phyloP scores from a whole-genome alignment of 2,329 filamentous ascomycete species.

The Pseudogymnoascus sp. region DNA sequence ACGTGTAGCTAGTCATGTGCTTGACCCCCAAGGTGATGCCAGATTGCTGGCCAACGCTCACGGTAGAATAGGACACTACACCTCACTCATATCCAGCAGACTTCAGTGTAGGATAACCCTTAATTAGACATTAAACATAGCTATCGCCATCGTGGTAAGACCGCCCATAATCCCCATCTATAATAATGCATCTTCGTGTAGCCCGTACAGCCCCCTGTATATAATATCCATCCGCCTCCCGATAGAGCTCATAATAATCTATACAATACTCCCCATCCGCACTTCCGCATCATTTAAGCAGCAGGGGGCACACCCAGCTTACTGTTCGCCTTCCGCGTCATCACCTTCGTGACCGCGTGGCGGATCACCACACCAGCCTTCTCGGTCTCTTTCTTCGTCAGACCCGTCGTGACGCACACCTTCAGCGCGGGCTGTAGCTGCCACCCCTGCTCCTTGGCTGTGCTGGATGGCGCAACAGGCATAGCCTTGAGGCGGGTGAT shows the following conservation, averaged over 20 bases:
- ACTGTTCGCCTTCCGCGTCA: constrained; percentile 56
- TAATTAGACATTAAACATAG: constrained; percentile 7
- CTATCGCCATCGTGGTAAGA: neutral
- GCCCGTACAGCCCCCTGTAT: constrained; percentile 1
- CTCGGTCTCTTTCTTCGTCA: constrained; percentile 92
- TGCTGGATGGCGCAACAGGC: constrained; percentile 56
- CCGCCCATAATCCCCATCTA: neutral
- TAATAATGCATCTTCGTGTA: constrained; percentile 1
- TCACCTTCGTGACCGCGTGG: constrained; percentile 89
- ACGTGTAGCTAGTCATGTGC: neutral
- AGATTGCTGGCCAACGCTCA: neutral
- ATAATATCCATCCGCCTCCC: neutral
- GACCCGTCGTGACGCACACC: constrained; percentile 77
- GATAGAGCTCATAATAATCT: constrained; percentile 2
- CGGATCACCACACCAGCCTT: constrained; percentile 83
- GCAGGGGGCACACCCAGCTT: constrained; percentile 34
- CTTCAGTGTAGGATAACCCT: neutral
- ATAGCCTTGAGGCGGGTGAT: constrained; percentile 80
- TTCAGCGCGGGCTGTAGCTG: constrained; percentile 76
- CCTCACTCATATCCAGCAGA: neutral
- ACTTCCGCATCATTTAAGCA: constrained; percentile 19
- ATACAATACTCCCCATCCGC: neutral
- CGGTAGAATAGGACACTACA: neutral
- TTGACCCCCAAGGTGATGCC: neutral
- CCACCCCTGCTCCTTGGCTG: constrained; percentile 62